Conservation (phyloP, 805 yeast genomes). For the Candida ipomoeae region DNA sequence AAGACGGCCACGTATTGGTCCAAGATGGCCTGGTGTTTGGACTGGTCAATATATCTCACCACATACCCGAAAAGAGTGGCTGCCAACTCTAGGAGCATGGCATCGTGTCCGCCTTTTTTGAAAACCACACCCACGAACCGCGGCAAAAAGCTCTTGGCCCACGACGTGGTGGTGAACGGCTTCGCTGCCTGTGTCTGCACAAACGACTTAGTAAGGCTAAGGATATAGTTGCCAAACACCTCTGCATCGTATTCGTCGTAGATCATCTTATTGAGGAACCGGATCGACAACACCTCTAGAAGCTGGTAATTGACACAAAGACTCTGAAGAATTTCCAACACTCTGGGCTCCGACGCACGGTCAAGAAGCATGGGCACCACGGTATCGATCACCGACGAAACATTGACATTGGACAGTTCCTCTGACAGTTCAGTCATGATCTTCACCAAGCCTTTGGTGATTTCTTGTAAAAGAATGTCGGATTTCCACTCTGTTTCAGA, state of each 20-base stretch:
- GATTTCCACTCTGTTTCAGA: slow-evolving; percentile 26
- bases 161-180: slow-evolving; percentile 39
- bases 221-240: slow-evolving; percentile 13
- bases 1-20: slow-evolving; percentile 37
- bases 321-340: slow-evolving; percentile 21
- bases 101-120: slow-evolving; percentile 15
- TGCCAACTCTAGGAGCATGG: slow-evolving; percentile 30
- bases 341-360: slow-evolving; percentile 28
- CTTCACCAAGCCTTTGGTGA: slow-evolving; percentile 51
- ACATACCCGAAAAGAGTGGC: slow-evolving; percentile 43
- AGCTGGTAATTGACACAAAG: slow-evolving; percentile 40
- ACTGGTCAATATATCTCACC: slow-evolving; percentile 33
- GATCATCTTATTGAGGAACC: slow-evolving; percentile 40
- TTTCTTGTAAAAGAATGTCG: slow-evolving; percentile 49
- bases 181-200: slow-evolving; percentile 25
- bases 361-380: slow-evolving; percentile 27
- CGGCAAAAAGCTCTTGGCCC: slow-evolving; percentile 43
- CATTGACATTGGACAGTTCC: slow-evolving; percentile 22
- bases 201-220: slow-evolving; percentile 19
- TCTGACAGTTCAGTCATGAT: slow-evolving; percentile 30
- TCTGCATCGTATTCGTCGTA: slow-evolving; percentile 13
- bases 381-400: slow-evolving; percentile 37
- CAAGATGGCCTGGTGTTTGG: slow-evolving; percentile 46
- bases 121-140: slow-evolving; percentile 24
- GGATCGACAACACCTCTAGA: slow-evolving; percentile 41